Conservation (phyloP, 2,329 filamentous ascomycete genomes). For the Stachybotrys echinatus region DNA sequence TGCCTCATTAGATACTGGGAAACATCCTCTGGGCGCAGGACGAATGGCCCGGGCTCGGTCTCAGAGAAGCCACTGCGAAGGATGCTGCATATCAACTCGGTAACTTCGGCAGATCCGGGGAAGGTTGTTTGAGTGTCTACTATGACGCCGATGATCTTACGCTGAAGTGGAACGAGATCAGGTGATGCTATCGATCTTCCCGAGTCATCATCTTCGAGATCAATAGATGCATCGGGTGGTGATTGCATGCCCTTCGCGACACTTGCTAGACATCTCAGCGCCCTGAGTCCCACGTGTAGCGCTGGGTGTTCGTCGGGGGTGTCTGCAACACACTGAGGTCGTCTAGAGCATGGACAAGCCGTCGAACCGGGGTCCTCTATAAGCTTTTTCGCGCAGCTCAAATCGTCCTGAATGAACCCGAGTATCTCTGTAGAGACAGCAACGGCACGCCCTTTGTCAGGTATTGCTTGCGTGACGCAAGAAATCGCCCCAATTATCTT, state of each 20-base stretch:
- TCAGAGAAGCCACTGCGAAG: slow-evolving; percentile 73
- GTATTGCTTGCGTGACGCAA: slow-evolving; percentile 67
- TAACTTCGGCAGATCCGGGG: slow-evolving; percentile 57
- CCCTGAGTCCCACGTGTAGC: slow-evolving; percentile 44
- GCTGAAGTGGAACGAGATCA: slow-evolving; percentile 31
- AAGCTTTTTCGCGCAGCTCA: slow-evolving; percentile 15
- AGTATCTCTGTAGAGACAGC: slow-evolving; percentile 53
- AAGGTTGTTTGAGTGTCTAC: slow-evolving; percentile 47
- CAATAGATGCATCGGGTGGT: slow-evolving; percentile 60
- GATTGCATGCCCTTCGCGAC: slow-evolving; percentile 70
- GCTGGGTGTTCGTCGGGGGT: slow-evolving; percentile 35
- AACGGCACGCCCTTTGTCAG: slow-evolving; percentile 49
- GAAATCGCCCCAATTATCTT: slow-evolving; percentile 69
- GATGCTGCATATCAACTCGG: slow-evolving; percentile 67
- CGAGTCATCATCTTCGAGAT: slow-evolving; percentile 48
- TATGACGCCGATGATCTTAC: slow-evolving; percentile 40
- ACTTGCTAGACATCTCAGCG: slow-evolving; percentile 62
- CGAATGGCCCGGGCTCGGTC: slow-evolving; percentile 68
- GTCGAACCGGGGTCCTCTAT: slow-evolving; percentile 5
- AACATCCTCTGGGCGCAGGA: slow-evolving; percentile 63
- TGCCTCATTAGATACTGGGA: slow-evolving; percentile 60
- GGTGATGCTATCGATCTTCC: slow-evolving; percentile 5
- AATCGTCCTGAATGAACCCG: slow-evolving; percentile 56
- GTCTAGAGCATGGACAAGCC: slow-evolving; percentile 15
- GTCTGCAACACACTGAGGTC: slow-evolving; percentile 18